Percentiles rank a stretch among this genome's conserved stretches.
Evolutionary conservation across 192 early-diverging fungal genomes (phyloP).

Genomic region (Phlyctochytrium bullatum): DNA sequence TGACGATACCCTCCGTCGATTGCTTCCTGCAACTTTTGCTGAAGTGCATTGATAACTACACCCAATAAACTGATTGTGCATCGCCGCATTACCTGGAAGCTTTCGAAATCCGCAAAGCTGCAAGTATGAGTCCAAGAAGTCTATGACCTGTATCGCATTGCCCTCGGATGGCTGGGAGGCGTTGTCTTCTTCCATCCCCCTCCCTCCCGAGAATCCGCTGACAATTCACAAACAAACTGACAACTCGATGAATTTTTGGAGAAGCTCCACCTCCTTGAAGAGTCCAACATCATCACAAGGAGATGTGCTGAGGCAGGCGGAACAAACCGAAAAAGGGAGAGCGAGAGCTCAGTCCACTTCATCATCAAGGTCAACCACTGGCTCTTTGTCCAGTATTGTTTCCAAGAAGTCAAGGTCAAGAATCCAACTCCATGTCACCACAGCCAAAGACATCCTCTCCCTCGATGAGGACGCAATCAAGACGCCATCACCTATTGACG

Average conservation of each 20-base stretch:
- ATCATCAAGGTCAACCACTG: background rate
- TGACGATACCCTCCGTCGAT: constrained; percentile 23
- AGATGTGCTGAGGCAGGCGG: too few species aligned
- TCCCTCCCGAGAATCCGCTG: background rate
- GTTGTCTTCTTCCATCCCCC: too few species aligned
- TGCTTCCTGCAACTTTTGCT: constrained; percentile 9
- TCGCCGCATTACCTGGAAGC: background rate
- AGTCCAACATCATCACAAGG: too few species aligned
- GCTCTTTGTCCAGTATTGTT: background rate
- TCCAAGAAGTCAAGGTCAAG: background rate
- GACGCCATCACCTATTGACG: constrained; percentile 11
- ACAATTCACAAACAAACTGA: background rate
- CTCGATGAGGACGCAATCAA: background rate
- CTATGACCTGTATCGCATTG: constrained; percentile 29
- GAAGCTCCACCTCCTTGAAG: too few species aligned
- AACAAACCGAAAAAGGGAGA: too few species aligned
- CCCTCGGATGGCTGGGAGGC: too few species aligned
- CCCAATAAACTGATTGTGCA: background rate
- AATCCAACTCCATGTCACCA: background rate
- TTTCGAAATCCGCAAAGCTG: constrained; percentile 16
- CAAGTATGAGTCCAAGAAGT: constrained; percentile 34
- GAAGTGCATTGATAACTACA: background rate
- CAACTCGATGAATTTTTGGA: too few species aligned
- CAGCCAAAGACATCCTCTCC: background rate
- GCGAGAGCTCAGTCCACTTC: background rate